These are phyloP conservation scores for Pichia sp. DNA, from an alignment of 1,139 yeast species.

Conservation along the genomic window DNA sequence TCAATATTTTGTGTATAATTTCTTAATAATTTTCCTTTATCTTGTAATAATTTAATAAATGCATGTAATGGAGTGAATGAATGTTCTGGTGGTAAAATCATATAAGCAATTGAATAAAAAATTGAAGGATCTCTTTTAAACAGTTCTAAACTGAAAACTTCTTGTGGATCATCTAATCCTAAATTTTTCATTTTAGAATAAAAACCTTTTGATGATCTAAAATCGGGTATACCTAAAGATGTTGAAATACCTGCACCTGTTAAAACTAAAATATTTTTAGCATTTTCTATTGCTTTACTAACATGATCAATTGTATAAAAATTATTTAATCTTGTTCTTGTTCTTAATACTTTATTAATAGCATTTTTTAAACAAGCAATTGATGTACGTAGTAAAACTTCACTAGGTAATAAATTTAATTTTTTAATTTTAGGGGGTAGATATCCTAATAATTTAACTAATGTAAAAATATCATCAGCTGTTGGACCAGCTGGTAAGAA, in stretches of 20 bases:
- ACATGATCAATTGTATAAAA: slow-evolving; percentile 60
- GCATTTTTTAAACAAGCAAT: slow-evolving; percentile 52
- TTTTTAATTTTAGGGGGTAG: slow-evolving; percentile 33
- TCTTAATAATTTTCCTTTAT: slow-evolving; percentile 70
- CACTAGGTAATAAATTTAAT: slow-evolving; percentile 4
- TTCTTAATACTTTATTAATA: slow-evolving; percentile 50
- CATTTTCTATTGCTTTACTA: slow-evolving; percentile 43
- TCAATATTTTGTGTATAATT: slow-evolving; percentile 96
- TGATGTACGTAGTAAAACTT: slow-evolving; percentile 38
- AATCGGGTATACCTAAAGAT: slow-evolving; percentile 91
- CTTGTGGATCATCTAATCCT: slow-evolving; percentile 88
- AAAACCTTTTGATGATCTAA: slow-evolving; percentile 83
- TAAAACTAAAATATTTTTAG: slow-evolving; percentile 64
- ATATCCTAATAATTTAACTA: slow-evolving; percentile 49
- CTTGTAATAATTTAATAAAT: slow-evolving; percentile 69
- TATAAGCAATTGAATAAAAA: slow-evolving; percentile 82
- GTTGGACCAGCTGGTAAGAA: slow-evolving; percentile 56
- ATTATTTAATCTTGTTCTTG: slow-evolving; percentile 46
- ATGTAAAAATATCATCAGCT: slow-evolving; percentile 43
- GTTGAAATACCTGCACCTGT: slow-evolving; percentile 98
- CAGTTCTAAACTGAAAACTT: slow-evolving; percentile 73
- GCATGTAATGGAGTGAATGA: slow-evolving; percentile 82
- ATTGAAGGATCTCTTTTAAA: slow-evolving; percentile 75
- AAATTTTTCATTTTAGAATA: slow-evolving; percentile 64
- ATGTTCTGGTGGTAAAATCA: slow-evolving; percentile 73